A percentile compares a stretch with the other conserved stretches of the same genome.
phyloP scores from a whole-genome alignment of 2,329 filamentous ascomycete species.

The Fonsecaea pedrosoi region DNA sequence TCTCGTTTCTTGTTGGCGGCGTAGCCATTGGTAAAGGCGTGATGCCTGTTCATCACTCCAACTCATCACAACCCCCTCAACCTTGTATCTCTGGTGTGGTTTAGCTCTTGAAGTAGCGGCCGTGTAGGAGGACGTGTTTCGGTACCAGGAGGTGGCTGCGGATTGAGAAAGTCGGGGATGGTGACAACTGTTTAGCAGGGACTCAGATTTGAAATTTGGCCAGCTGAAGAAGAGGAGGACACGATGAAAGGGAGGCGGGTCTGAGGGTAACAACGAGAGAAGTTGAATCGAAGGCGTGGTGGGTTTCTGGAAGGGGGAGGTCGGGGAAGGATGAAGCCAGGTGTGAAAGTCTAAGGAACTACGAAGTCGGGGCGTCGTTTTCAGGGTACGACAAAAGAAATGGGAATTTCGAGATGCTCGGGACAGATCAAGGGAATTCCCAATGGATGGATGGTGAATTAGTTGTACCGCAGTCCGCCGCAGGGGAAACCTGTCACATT shows the following conservation, averaged over 20 bases:
- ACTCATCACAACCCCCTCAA: slow-evolving; percentile 35
- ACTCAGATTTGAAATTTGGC: neutral
- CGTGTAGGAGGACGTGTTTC: neutral
- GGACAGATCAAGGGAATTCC: neutral
- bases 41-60: slow-evolving; percentile 78
- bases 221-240: neutral
- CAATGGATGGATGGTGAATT: neutral
- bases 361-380: neutral
- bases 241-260: neutral
- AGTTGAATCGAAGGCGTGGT: slow-evolving; percentile 8
- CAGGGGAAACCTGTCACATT: slow-evolving; percentile 1
- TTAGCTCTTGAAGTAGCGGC: slow-evolving; percentile 14
- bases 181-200: neutral
- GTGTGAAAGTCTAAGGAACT: slow-evolving; percentile 3
- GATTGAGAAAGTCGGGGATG: neutral
- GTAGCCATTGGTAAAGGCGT: slow-evolving; percentile 80
- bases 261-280: neutral
- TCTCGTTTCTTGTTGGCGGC: slow-evolving; percentile 72
- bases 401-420: neutral
- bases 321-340: slow-evolving; percentile 10
- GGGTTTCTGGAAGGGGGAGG: slow-evolving; percentile 9
- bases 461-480: neutral
- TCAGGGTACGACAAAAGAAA: neutral
- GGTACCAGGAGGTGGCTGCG: neutral
- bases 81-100: slow-evolving; percentile 17